Conservation (phyloP, 179 eudicot species). For the Silene coronaria region DNA sequence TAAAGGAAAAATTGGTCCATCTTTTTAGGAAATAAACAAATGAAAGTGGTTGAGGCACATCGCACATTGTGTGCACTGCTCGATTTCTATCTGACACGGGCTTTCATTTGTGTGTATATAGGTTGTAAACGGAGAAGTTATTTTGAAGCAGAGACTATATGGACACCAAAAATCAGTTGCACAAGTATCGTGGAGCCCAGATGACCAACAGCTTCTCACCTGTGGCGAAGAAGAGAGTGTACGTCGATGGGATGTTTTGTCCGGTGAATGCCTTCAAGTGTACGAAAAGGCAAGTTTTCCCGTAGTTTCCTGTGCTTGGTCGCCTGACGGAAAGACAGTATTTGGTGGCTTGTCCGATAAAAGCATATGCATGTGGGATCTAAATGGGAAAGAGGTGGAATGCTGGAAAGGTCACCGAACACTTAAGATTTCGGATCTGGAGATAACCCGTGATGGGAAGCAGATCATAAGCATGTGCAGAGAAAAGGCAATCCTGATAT, state of each 20-base stretch:
- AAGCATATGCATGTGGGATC: constrained; percentile 66
- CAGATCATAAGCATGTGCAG: constrained; percentile 45
- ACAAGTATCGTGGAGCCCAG: constrained; percentile 60
- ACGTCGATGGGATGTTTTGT: constrained; percentile 60
- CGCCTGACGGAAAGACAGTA: constrained; percentile 56
- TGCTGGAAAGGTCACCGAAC: constrained; percentile 60
- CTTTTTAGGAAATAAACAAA: background rate
- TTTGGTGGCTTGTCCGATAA: constrained; percentile 57
- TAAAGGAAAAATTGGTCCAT: background rate
- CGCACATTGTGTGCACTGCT: background rate
- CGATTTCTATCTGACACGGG: background rate
- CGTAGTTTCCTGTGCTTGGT: constrained; percentile 68
- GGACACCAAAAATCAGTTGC: constrained; percentile 66
- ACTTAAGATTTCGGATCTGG: constrained; percentile 57
- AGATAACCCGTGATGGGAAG: constrained; percentile 48
- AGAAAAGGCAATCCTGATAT: constrained; percentile 44
- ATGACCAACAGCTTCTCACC: constrained; percentile 62
- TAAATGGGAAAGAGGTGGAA: constrained; percentile 53
- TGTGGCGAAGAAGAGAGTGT: constrained; percentile 64
- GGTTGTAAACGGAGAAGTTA: constrained; percentile 44
- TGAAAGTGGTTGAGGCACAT: background rate
- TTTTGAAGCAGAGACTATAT: constrained; percentile 40
- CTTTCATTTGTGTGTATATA: constrained; percentile 18
- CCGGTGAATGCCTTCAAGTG: constrained; percentile 61
- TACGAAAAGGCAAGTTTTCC: constrained; percentile 53